Evolutionary conservation across 2,329 filamentous ascomycete species (phyloP), one percentile per base, ranked within the genome.

Genomic region (Canariomyces notabilis): DNA sequence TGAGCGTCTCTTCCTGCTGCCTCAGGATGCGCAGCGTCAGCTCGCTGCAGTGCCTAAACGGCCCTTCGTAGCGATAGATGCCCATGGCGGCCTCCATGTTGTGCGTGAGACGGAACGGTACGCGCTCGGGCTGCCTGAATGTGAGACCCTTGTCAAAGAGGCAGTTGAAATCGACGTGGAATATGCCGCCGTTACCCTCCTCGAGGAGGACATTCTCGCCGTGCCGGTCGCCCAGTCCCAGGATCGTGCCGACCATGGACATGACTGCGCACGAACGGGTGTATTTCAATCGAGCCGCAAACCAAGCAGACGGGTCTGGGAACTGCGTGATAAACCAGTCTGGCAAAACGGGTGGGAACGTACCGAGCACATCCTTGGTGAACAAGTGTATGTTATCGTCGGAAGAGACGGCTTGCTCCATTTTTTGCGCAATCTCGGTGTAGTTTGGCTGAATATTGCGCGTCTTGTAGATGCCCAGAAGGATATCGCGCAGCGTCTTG

Each of bases 161-260:
- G 66, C 94, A 98, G 69, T 98, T 98, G 76, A 99, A 98, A 68
- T 98, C 93, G 37, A 99, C 94, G 67, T 99, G 93, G 67, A 98
- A 87, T 2, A 95, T 83, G 42, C 91, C 91, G 36, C 94, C 93
- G 54, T 89, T 94, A 46, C 87, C 85, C 69, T 97, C 89, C 65
- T 97, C 89, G 23, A 98, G 82, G 22, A 96, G 79, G 45, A 99
- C 88, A 66, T 99, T 99, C 66, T 98, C 93, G 48, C 91, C 91
- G 67, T 99, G 93, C 4, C 93, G 83, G 67, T 99, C 93, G 32
- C 93, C 93, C 0, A 99, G 75, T 0, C 86, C 93, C 4, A 99
- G 77, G 39, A 97, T 90, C 46, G 95, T 94, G 40, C 93, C 93
- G 4, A 95, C 89, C 80, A 99, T 98, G n/a, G 89, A 95, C 90